phyloP scores from a whole-genome alignment of 192 early-diverging fungal genomes.

The Gigaspora rosea region DNA sequence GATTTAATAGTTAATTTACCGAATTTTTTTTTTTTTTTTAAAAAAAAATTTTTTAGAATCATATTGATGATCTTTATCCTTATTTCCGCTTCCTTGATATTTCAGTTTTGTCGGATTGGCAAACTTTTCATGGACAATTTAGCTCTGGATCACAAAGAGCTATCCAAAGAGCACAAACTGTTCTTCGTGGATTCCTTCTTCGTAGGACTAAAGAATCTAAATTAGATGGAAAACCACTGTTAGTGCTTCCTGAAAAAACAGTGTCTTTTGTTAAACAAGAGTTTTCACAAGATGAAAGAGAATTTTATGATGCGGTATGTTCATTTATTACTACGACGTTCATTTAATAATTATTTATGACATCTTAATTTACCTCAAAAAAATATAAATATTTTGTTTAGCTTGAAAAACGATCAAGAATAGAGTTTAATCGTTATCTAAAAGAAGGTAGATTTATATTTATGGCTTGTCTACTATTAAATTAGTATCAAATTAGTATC shows the following conservation, averaged over 20 bases:
- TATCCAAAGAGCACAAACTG: slow-evolving; percentile 57
- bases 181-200: slow-evolving; percentile 62
- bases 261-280: slow-evolving; percentile 46
- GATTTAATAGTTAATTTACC: neutral
- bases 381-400: neutral
- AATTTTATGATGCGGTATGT: slow-evolving; percentile 53
- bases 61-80: slow-evolving; percentile 70
- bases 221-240: slow-evolving; percentile 64
- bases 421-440: slow-evolving; percentile 50
- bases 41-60: slow-evolving; percentile 38
- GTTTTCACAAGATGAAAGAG: slow-evolving; percentile 56
- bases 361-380: neutral
- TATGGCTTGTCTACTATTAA: too few relatives aligned
- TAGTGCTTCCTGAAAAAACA: slow-evolving; percentile 59
- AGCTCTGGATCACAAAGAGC: slow-evolving; percentile 33
- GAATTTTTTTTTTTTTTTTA: neutral
- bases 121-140: slow-evolving; percentile 46
- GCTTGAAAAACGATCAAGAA: slow-evolving; percentile 39
- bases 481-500: too few relatives aligned
- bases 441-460: slow-evolving; percentile 31
- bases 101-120: slow-evolving; percentile 53
- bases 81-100: slow-evolving; percentile 69
- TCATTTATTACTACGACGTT: neutral
- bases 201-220: slow-evolving; percentile 69
- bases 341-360: neutral